phyloP scores from a whole-genome alignment of 106 monocot species.

The Apostasia ramifera region DNA sequence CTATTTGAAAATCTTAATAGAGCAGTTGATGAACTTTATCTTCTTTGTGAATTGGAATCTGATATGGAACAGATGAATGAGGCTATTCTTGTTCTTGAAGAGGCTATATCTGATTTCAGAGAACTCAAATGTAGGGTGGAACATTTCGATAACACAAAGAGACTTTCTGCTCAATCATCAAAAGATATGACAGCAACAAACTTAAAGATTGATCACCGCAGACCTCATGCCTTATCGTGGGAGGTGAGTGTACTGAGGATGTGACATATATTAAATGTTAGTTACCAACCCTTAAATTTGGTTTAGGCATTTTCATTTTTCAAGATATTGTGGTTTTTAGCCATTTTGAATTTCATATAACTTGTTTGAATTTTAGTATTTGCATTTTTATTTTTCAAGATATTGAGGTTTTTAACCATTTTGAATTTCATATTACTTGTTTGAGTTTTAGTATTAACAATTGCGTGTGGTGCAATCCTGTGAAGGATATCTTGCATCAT shows the following conservation, averaged over 20 bases:
- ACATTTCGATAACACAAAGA: slow-evolving; percentile 70
- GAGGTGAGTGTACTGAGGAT: slow-evolving; percentile 41
- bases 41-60: slow-evolving; percentile 94
- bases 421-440: slow-evolving; percentile 1
- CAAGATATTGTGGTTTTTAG: neutral
- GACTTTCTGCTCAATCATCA: slow-evolving; percentile 23
- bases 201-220: slow-evolving; percentile 65
- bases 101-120: slow-evolving; percentile 84
- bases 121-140: slow-evolving; percentile 83
- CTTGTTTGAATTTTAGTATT: neutral
- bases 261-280: neutral
- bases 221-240: slow-evolving; percentile 96
- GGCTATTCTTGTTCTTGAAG: slow-evolving; percentile 87
- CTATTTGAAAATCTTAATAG: slow-evolving; percentile 97
- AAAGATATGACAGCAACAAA: slow-evolving; percentile 50
- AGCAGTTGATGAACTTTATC: slow-evolving; percentile 96
- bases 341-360: slow-evolving; percentile 1
- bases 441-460: neutral
- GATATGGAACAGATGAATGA: slow-evolving; percentile 94
- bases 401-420: neutral
- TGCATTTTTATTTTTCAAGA: neutral
- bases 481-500: neutral
- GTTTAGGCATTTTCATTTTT: neutral
- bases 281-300: neutral
- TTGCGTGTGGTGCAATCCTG: neutral